A percentile compares a stretch with the other conserved stretches of the same genome.
These are phyloP conservation scores for Hymenoscyphus occultus DNA, from an alignment of 2,329 filamentous ascomycete species.

Conservation along the genomic window DNA sequence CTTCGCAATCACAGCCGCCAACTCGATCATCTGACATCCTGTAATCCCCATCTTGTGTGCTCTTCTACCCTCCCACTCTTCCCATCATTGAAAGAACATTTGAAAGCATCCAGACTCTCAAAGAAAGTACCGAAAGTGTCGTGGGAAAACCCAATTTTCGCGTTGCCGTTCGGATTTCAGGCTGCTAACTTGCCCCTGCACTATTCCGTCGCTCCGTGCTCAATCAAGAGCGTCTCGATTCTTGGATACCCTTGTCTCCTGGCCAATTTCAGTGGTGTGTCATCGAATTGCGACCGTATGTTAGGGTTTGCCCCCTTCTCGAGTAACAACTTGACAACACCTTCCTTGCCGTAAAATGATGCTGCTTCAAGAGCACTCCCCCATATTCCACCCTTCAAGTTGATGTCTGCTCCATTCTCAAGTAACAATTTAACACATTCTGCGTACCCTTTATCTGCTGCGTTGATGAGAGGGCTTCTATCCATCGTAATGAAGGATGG, in stretches of 20 bases:
- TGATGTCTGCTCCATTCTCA: slow-evolving; percentile 3
- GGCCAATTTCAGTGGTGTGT: background rate
- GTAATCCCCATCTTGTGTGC: background rate
- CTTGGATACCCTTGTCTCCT: background rate
- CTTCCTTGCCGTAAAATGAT: background rate
- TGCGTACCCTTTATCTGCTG: background rate
- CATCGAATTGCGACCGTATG: background rate
- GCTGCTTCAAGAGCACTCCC: background rate
- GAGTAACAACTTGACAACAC: background rate
- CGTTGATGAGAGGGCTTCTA: background rate
- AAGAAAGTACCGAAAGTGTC: background rate
- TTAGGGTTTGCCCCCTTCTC: background rate
- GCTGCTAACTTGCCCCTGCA: background rate
- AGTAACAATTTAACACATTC: background rate
- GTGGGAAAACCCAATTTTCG: background rate
- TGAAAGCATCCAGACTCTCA: background rate
- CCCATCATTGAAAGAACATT: too few species aligned
- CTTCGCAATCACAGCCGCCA: too few species aligned
- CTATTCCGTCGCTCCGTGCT: background rate
- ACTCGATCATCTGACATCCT: background rate
- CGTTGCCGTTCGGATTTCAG: background rate
- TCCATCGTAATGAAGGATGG: too few species aligned
- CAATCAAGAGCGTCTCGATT: background rate
- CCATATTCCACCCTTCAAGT: background rate
- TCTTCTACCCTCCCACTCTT: background rate